Base-by-base conservation (phyloP, 805 yeast species). In the Dipodascus geniculatus region DNA sequence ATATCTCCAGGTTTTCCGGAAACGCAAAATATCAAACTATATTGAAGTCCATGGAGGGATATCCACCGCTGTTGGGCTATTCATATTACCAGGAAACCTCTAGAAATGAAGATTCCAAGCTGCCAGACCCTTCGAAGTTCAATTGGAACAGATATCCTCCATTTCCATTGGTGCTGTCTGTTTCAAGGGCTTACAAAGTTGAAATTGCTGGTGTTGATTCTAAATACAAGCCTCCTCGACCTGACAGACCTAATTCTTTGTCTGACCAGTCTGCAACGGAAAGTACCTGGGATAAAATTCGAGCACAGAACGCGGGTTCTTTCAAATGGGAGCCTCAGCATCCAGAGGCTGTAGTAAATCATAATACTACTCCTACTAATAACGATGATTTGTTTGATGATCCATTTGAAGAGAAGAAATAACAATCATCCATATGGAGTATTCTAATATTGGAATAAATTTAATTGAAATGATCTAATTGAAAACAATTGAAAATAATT, bases 61-160 rank as follows among this genome's bases (percentile, higher is more conserved):
- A 49, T 42, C 62, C 63, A 3, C 61, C 62, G 2, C 55, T 55
- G 49, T 23, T 60, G n/a, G 63, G 61, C 6, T 33, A 49, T 22
- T 52, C 55, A 19, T 60, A 60, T 48, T 60, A 57, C 23, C 24
- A 50, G 17, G 50, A 48, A 6, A 59, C 59, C 3, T 54, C 57
- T 2, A 35, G 53, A 31, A 59, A 58, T 44, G 47, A 50, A 1
- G 42, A 57, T 11, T 24, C 48, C 38, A 49, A 48, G n/a, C 57
- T 60, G 62, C 48, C 51, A 3, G 58, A 60, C 42, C 63, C 63
- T 8, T 48, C 48, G 23, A 42, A 55, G 17, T 55, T 60, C 42
- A 56, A 58, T 51, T 60, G 62, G 62, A 50, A 48, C 22, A 49
- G 35, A 48, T 55, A 54, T 42, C 53, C 58, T 35, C 23, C 53